Percentiles rank a stretch among this genome's conserved stretches.
These are phyloP conservation scores for Solanum clarkiae DNA, from an alignment of 257 asterid species.

Conservation along the genomic window DNA sequence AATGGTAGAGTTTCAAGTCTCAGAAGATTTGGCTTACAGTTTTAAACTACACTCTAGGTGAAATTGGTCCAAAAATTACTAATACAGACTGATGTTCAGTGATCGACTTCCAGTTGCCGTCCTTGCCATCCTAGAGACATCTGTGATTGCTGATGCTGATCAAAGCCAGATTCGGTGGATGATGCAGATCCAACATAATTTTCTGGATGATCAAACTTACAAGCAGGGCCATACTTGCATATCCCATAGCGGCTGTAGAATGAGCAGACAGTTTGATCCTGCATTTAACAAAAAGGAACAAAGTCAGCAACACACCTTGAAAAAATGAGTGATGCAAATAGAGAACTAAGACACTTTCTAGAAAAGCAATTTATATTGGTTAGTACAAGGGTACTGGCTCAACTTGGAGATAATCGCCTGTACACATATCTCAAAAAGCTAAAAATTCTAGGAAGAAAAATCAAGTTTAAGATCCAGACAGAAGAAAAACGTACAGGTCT, in stretches of 20 bases:
- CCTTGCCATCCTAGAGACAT: constrained; percentile 22
- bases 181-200: constrained; percentile 16
- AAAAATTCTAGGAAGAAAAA: not conserved
- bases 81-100: constrained; percentile 3
- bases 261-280: constrained; percentile 79
- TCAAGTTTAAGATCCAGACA: not conserved
- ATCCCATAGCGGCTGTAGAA: constrained; percentile 72
- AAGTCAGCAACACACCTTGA: not conserved
- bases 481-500: constrained; percentile 66
- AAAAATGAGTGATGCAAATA: not conserved
- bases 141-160: constrained; percentile 8
- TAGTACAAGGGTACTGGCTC: not conserved
- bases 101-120: constrained; percentile 34
- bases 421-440: not conserved
- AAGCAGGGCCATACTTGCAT: constrained; percentile 89
- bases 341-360: not conserved
- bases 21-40: not conserved
- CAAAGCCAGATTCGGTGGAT: constrained; percentile 10
- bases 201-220: constrained; percentile 77
- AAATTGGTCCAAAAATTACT: not conserved
- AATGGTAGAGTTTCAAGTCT: not conserved
- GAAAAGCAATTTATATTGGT: not conserved
- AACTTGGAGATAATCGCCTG: not conserved
- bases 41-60: not conserved
- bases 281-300: constrained; percentile 1